These are phyloP conservation scores for Cyclotella cryptica DNA, from an alignment of 108 stramenopile species.

Conservation along the genomic window DNA sequence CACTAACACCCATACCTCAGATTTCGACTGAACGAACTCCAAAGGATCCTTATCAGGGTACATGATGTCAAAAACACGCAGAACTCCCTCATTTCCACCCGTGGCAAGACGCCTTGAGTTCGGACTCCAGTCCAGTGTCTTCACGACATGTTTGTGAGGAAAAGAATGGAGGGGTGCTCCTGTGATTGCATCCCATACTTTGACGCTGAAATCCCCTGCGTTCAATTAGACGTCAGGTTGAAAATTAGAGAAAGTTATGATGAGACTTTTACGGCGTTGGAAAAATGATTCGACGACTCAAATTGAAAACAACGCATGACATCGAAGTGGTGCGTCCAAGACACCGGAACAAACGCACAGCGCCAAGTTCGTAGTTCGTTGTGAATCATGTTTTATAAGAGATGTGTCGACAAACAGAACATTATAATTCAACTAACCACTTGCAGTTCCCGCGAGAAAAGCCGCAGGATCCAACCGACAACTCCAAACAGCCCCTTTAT, in stretches of 20 bases:
- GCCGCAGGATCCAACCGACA: slow-evolving; percentile 88
- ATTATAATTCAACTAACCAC: slow-evolving; percentile 19
- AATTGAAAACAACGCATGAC: too few species aligned
- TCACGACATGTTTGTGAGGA: slow-evolving; percentile 96
- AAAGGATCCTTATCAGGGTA: slow-evolving; percentile 30
- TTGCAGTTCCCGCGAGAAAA: slow-evolving; percentile 88
- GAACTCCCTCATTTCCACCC: slow-evolving; percentile 93
- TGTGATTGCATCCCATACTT: slow-evolving; percentile 93
- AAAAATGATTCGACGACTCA: too few species aligned
- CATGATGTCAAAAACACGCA: slow-evolving; percentile 86
- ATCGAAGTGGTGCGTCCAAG: too few species aligned
- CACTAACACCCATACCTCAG: slow-evolving; percentile 24
- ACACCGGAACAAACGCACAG: neutral
- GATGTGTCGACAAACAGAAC: too few species aligned
- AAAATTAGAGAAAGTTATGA: neutral
- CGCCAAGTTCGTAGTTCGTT: too few species aligned
- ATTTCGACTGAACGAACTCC: slow-evolving; percentile 41
- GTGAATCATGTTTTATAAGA: neutral
- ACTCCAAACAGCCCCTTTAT: slow-evolving; percentile 99
- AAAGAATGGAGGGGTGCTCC: slow-evolving; percentile 75
- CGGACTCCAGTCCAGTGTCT: slow-evolving; percentile 91
- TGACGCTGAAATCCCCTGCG: slow-evolving; percentile 85
- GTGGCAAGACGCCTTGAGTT: slow-evolving; percentile 85
- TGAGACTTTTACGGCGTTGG: neutral
- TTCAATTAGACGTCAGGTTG: neutral